Base-by-base conservation (phyloP, 495 filamentous ascomycete species). In the Penicillium daleae region DNA sequence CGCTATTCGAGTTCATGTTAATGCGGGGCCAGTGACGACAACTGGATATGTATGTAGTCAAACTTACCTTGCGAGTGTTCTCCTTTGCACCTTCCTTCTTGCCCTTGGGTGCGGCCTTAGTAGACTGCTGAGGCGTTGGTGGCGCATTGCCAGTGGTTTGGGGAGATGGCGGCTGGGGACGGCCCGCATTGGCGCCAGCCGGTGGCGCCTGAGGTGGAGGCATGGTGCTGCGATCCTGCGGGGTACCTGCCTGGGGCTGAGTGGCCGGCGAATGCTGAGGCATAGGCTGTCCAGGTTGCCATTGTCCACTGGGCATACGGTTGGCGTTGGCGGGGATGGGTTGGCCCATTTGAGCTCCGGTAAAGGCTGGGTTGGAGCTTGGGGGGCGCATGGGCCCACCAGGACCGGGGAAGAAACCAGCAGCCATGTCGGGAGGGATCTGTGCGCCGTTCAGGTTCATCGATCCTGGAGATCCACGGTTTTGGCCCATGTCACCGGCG, bases 191-290 rank as follows among this genome's bases (percentile, higher is more conserved):
- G 72, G 82, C 80, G 46, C 81, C 83, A 57, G 84, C 80, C 13
- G 89, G 82, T 7, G 91, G 91, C 26, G 89, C 90, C 61, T 91
- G 90, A n/a, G 95, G 94, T 15, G 93, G 94, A 48, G 91, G 92
- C 93, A 97, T 97, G 4, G 84, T 76, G 64, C 74, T 78, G 42
- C 88, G 83, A 74, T 92, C 90, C 70, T 92, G 90, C 4, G 92
- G 89, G 12, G 90, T 93, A 8, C 88, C 88, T 67, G 83, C 83
- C 53, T 87, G 85, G 53, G 78, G 81, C 62, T 89, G 89, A 39
- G 65, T 70, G 4, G 75, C 74, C 55, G 77, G 78, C 21, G 77
- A 79, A 56, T 76, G 77, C 65, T 88, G 88, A 26, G 81, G 80
- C 85, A 92, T 89, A 39, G 81, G 85, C 54, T 78, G 85, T 60